phyloP scores from a whole-genome alignment of 164 flowering plant species.

The Umbellularia californica region DNA sequence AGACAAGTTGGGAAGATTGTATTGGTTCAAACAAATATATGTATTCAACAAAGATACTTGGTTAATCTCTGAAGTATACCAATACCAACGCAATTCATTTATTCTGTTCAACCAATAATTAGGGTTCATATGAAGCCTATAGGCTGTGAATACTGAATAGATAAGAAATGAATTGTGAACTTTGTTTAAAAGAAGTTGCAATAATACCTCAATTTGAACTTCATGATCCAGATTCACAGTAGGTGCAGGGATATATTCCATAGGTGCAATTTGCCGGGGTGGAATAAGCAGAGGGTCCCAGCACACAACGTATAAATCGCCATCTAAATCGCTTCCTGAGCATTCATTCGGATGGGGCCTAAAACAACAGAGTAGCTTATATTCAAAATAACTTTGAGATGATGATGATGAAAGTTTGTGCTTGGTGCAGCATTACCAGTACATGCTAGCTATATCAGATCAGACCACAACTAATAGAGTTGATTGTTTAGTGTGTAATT shows the following conservation, averaged over 20 bases:
- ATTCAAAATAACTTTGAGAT: neutral
- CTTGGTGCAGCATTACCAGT: no score
- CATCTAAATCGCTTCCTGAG: constrained; percentile 94
- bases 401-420: neutral
- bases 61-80: no score
- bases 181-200: neutral
- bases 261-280: constrained; percentile 45
- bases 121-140: no score
- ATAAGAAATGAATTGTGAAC: neutral
- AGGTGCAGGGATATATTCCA: constrained; percentile 70
- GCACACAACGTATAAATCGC: constrained; percentile 77
- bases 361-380: neutral
- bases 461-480: no score
- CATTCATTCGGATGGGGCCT: constrained; percentile 98
- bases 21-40: no score
- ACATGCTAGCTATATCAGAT: no score
- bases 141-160: neutral
- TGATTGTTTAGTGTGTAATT: no score
- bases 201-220: constrained; percentile 40
- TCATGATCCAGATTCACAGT: constrained; percentile 46
- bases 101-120: no score
- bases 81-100: no score
- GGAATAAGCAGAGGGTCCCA: constrained; percentile 83
- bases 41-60: no score
- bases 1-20: no score